A percentile compares a stretch with the other conserved stretches of the same genome.
These are phyloP conservation scores for Amaranthus tricolor DNA, from an alignment of 179 eudicot genomes.

Conservation along the genomic window DNA sequence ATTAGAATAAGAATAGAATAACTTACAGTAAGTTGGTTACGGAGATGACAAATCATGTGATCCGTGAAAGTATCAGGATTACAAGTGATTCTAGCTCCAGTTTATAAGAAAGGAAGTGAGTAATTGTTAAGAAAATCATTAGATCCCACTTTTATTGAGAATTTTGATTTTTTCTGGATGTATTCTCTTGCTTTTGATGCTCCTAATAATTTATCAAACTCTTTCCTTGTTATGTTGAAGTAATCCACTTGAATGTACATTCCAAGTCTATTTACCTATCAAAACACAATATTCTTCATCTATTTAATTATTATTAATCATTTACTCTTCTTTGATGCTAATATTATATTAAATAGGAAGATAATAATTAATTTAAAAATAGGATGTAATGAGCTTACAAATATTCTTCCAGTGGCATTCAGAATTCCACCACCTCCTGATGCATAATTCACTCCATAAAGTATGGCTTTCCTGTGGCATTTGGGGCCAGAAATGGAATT, in stretches of 20 bases:
- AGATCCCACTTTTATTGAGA: constrained; percentile 84
- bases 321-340: too few relatives aligned
- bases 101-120: constrained; percentile 70
- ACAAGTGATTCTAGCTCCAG: constrained; percentile 74
- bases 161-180: constrained; percentile 60
- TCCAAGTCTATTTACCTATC: constrained; percentile 95
- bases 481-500: constrained; percentile 78
- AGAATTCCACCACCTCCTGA: constrained; percentile 97
- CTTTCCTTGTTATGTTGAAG: constrained; percentile 78
- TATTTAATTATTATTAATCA: too few relatives aligned
- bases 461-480: constrained; percentile 65
- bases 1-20: too few relatives aligned
- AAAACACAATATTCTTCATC: too few relatives aligned
- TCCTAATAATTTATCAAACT: constrained; percentile 68
- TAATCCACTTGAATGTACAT: constrained; percentile 93
- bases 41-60: constrained; percentile 65
- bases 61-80: constrained; percentile 73
- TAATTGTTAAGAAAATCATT: constrained; percentile 96
- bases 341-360: too few relatives aligned
- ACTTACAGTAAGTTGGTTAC: constrained; percentile 70
- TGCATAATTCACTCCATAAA: constrained; percentile 87
- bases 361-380: too few relatives aligned
- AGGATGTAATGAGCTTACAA: constrained; percentile 43
- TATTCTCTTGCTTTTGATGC: constrained; percentile 62
- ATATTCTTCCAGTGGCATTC: constrained; percentile 86